These are phyloP conservation scores for Fraxinus albicans DNA, from an alignment of 305 asterid genomes.

Conservation along the genomic window DNA sequence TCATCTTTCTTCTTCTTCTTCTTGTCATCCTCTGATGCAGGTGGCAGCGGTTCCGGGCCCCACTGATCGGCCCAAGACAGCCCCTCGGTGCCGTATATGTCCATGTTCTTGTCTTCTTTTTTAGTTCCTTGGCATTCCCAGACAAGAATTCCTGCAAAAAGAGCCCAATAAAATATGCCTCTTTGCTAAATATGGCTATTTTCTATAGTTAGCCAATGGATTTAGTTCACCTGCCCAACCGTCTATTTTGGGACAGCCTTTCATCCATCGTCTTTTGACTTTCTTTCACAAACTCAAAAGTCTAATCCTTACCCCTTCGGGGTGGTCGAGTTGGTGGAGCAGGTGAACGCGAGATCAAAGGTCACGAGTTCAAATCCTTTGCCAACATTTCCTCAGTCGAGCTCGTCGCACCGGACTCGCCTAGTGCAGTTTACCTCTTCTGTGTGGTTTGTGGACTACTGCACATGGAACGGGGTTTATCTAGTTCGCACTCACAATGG, in stretches of 20 bases:
- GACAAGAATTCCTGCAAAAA: not conserved
- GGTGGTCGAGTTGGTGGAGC: too few species aligned
- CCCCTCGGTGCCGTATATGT: not conserved
- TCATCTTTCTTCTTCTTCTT: conserved; percentile 10
- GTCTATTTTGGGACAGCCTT: not conserved
- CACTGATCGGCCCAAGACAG: not conserved
- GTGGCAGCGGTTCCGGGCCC: not conserved
- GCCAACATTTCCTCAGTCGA: too few species aligned
- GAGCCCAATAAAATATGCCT: not conserved
- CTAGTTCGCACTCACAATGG: too few species aligned
- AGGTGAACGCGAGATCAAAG: too few species aligned
- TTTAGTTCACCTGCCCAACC: not conserved
- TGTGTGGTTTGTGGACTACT: too few species aligned
- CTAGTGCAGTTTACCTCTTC: too few species aligned
- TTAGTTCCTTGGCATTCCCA: not conserved
- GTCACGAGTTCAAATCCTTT: too few species aligned
- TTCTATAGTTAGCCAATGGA: not conserved
- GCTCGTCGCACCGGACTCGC: too few species aligned
- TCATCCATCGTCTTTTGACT: not conserved
- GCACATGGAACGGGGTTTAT: too few species aligned
- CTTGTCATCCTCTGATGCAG: not conserved
- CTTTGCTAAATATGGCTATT: not conserved
- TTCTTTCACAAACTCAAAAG: not conserved
- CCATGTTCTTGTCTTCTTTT: not conserved
- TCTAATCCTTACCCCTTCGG: not conserved